A percentile compares a stretch with the other conserved stretches of the same genome.
Evolutionary conservation across 2,329 filamentous ascomycete genomes (phyloP).

Genomic region (Fonsecaea nubica): DNA sequence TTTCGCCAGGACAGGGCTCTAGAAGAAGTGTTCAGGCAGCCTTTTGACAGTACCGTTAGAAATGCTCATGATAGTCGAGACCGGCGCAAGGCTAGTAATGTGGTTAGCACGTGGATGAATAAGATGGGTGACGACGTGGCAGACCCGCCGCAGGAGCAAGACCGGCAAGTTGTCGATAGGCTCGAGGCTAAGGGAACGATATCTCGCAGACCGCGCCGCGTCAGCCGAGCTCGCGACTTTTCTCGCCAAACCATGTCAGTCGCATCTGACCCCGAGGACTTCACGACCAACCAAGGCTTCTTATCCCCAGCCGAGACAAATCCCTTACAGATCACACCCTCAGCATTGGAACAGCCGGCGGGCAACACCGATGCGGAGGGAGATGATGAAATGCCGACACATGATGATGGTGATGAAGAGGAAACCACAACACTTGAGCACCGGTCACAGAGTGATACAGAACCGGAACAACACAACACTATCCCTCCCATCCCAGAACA

Average conservation of each 20-base stretch:
- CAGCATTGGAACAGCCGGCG: conserved; percentile 41
- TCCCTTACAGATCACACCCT: conserved; percentile 51
- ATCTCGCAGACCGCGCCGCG: conserved; percentile 53
- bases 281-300: conserved; percentile 43
- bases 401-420: conserved; percentile 71
- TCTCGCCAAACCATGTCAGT: conserved; percentile 61
- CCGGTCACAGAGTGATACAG: conserved; percentile 11
- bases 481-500: neutral
- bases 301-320: conserved; percentile 49
- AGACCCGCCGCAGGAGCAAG: conserved; percentile 66
- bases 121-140: conserved; percentile 61
- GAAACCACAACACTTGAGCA: conserved; percentile 37
- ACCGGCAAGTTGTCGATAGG: conserved; percentile 63
- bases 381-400: conserved; percentile 86
- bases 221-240: conserved; percentile 50
- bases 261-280: conserved; percentile 64
- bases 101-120: conserved; percentile 92
- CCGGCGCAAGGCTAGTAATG: conserved; percentile 75
- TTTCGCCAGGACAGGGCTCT: conserved; percentile 88
- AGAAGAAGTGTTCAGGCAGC: conserved; percentile 85
- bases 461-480: neutral
- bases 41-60: conserved; percentile 69
- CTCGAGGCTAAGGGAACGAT: conserved; percentile 62
- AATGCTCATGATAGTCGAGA: conserved; percentile 68
- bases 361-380: conserved; percentile 82